Conservation (phyloP, 129 eudicot genomes). For the Glebionis coronaria region DNA sequence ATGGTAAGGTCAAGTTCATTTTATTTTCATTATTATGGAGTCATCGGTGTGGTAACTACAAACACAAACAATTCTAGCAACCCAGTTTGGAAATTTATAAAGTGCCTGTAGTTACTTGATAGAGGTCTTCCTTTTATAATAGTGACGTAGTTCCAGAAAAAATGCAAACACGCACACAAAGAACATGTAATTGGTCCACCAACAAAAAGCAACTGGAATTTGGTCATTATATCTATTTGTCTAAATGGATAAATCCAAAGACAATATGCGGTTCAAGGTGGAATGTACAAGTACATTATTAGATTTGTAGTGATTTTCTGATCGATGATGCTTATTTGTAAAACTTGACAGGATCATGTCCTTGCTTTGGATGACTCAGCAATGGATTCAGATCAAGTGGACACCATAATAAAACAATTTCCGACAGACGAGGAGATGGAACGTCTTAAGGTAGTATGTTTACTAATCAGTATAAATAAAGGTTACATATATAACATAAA, state of each 20-base stretch:
- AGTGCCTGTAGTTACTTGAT: too few species aligned
- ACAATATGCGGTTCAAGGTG: not conserved
- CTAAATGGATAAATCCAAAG: not conserved
- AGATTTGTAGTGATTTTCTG: too few species aligned
- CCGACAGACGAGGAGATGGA: conserved; percentile 99
- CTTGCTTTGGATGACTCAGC: conserved; percentile 84
- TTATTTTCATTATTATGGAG: not conserved
- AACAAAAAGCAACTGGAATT: not conserved
- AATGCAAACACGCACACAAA: not conserved
- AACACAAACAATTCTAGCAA: not conserved
- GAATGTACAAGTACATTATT: not conserved
- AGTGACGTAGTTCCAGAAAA: too few species aligned
- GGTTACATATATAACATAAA: too few species aligned
- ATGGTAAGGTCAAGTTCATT: conserved; percentile 12
- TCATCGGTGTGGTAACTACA: not conserved
- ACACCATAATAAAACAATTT: conserved; percentile 86
- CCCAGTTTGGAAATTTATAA: too few species aligned
- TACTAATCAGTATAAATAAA: not conserved
- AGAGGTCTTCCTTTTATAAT: too few species aligned
- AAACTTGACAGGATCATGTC: conserved; percentile 56
- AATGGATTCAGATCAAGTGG: conserved; percentile 86
- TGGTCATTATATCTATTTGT: not conserved
- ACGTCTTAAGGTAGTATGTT: conserved; percentile 57
- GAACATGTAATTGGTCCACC: not conserved
- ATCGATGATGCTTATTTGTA: conserved; percentile 15